These are phyloP conservation scores for Hypoxylon fuscum DNA, from an alignment of 495 filamentous ascomycete genomes.

Conservation along the genomic window DNA sequence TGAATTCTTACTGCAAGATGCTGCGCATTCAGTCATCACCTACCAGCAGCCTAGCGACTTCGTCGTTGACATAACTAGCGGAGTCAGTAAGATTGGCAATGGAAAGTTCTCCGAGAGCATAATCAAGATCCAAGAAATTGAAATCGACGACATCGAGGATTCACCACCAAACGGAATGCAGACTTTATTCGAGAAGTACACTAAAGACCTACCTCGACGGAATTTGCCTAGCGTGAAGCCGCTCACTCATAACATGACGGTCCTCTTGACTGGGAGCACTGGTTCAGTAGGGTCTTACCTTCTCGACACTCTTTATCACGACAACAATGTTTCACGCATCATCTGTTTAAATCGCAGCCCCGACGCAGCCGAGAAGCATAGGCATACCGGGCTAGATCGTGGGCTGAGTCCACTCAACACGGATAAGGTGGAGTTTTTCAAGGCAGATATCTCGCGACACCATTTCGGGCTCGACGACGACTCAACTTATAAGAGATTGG, in stretches of 20 bases:
- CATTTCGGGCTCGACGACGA: constrained; percentile 53
- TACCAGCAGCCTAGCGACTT: constrained; percentile 1
- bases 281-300: constrained; percentile 66
- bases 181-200: constrained; percentile 42
- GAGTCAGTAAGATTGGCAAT: not conserved
- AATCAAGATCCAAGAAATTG: not conserved
- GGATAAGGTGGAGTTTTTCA: constrained; percentile 54
- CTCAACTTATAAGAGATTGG: constrained; percentile 39
- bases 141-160: not conserved
- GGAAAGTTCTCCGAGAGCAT: not conserved
- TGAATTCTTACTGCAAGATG: constrained; percentile 37
- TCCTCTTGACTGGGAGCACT: constrained; percentile 68
- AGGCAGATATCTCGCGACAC: constrained; percentile 51
- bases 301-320: constrained; percentile 49
- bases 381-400: constrained; percentile 39
- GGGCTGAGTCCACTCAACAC: constrained; percentile 41
- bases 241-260: constrained; percentile 42
- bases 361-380: constrained; percentile 44
- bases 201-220: constrained; percentile 38
- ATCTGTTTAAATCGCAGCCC: constrained; percentile 63
- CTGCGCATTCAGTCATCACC: not conserved
- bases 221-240: constrained; percentile 35
- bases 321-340: constrained; percentile 53
- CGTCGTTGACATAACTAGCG: not conserved
- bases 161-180: constrained; percentile 9